Conservation (phyloP, 148 eudicot genomes). For the Rhododendron simsii region DNA sequence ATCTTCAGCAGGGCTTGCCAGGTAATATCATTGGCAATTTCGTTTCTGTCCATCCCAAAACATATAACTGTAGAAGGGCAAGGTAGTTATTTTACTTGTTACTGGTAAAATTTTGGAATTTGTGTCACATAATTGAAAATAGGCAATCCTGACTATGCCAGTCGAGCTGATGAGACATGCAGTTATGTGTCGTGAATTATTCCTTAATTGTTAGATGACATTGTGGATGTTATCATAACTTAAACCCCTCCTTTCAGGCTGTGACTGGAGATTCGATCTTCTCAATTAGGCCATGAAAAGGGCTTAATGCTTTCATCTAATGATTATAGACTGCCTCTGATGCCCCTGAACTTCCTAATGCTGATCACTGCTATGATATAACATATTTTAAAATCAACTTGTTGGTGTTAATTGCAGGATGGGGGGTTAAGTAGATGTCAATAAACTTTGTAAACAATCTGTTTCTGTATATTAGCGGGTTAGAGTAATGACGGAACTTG, state of each 20-base stretch:
- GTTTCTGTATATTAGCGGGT: background rate
- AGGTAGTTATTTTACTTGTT: background rate
- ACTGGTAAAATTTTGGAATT: background rate
- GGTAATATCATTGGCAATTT: slow-evolving; percentile 33
- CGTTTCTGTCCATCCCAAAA: background rate
- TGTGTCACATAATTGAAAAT: background rate
- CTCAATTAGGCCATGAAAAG: background rate
- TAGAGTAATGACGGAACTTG: background rate
- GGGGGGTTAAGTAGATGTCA: background rate
- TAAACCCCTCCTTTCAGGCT: background rate
- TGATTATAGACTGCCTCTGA: background rate
- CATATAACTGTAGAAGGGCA: background rate
- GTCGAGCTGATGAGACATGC: background rate
- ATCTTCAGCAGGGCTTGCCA: slow-evolving; percentile 85
- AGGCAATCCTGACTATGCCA: background rate
- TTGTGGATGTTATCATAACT: background rate
- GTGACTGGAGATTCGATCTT: background rate
- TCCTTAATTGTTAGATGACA: background rate
- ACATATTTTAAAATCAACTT: background rate
- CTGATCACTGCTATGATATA: background rate
- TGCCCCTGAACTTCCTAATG: background rate
- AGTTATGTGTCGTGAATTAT: background rate
- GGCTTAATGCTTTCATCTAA: background rate
- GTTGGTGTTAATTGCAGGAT: background rate
- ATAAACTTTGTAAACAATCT: background rate